Conservation (phyloP, 129 eudicot genomes). For the Ambrosia artemisiifolia region DNA sequence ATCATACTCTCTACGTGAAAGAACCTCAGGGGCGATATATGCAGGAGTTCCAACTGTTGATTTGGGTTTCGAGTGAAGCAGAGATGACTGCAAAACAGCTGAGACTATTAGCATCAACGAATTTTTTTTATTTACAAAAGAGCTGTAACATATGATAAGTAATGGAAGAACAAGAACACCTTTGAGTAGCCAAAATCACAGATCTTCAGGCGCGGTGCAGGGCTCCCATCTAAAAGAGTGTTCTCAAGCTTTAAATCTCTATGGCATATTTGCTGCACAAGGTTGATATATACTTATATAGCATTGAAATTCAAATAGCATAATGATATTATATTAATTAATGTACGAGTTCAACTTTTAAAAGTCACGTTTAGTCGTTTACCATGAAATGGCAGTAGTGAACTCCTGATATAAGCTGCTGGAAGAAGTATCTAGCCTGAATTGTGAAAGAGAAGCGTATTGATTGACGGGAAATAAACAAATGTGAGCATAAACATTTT, state of each 20-base stretch:
- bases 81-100: slow-evolving; percentile 62
- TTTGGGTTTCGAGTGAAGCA: slow-evolving; percentile 95
- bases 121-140: not conserved
- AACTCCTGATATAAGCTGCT: slow-evolving; percentile 43
- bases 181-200: slow-evolving; percentile 99
- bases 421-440: slow-evolving; percentile 44
- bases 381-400: slow-evolving; percentile 65
- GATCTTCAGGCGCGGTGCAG: slow-evolving; percentile 92
- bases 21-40: slow-evolving; percentile 97
- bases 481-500: not conserved
- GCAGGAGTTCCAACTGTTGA: slow-evolving; percentile 99
- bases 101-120: not conserved
- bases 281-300: not conserved
- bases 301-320: not conserved
- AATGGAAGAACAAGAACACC: slow-evolving; percentile 30
- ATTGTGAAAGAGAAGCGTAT: not conserved
- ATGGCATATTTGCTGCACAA: slow-evolving; percentile 84
- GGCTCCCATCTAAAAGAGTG: slow-evolving; percentile 94
- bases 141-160: not conserved
- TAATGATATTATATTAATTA: not conserved
- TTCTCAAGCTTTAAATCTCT: slow-evolving; percentile 90
- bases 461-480: not conserved
- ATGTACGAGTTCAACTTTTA: not conserved
- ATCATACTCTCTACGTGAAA: slow-evolving; percentile 85
- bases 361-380: slow-evolving; percentile 21